phyloP scores from a whole-genome alignment of 2,329 filamentous ascomycete species.

The Alternaria gansuensis region DNA sequence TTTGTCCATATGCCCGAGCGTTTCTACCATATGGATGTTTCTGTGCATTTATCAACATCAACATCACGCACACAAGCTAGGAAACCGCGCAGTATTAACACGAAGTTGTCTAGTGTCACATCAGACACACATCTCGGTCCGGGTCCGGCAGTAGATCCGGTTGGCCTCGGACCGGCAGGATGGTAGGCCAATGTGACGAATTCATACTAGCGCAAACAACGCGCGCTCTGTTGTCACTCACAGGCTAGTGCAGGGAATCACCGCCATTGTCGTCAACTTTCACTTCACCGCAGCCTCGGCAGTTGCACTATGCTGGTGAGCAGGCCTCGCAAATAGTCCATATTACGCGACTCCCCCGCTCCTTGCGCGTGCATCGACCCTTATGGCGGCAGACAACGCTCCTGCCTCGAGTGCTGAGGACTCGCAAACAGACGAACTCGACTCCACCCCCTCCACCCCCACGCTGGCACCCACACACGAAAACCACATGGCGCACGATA shows the following conservation, averaged over 20 bases:
- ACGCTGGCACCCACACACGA: conserved; percentile 23
- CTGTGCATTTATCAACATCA: neutral
- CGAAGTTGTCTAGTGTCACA: neutral
- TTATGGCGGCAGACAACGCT: conserved; percentile 37
- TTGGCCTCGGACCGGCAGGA: conserved; percentile 10
- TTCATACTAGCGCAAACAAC: conserved; percentile 22
- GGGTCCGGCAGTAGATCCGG: conserved; percentile 9
- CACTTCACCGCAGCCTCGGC: conserved; percentile 21
- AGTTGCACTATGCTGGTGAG: conserved; percentile 39
- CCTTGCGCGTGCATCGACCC: conserved; percentile 30
- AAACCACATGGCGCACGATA: conserved; percentile 39
- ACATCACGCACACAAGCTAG: neutral
- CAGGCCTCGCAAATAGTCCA: conserved; percentile 14
- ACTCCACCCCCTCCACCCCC: conserved; percentile 30
- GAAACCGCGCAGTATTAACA: neutral
- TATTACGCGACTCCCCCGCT: conserved; percentile 31
- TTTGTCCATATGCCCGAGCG: neutral
- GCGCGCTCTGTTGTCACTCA: conserved; percentile 30
- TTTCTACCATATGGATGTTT: neutral
- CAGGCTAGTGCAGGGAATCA: conserved; percentile 22
- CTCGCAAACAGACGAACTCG: conserved; percentile 35
- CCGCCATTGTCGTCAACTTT: conserved; percentile 18
- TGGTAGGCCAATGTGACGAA: conserved; percentile 15
- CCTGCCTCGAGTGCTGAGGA: conserved; percentile 38
- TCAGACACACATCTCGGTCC: neutral